Percentiles rank a stretch among this genome's conserved stretches.
These are phyloP conservation scores for Ophiorrhiza pumila DNA, from an alignment of 257 asterid species.

Conservation along the genomic window DNA sequence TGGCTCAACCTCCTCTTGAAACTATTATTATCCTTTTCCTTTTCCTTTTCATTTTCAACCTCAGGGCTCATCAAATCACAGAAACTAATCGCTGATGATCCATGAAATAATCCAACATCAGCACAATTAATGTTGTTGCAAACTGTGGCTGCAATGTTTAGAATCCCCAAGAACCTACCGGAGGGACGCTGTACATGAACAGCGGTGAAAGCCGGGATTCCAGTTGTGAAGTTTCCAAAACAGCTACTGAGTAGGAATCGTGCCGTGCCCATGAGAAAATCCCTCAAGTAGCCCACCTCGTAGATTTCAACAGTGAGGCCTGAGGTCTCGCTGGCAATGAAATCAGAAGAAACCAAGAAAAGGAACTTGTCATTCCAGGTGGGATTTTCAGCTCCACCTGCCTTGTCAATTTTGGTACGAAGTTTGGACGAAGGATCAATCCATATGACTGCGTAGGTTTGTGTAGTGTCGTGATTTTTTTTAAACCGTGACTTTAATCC, in stretches of 20 bases:
- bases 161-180: conserved; percentile 71
- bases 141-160: conserved; percentile 64
- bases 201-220: conserved; percentile 62
- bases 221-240: conserved; percentile 18
- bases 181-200: conserved; percentile 83
- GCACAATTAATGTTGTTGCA: conserved; percentile 27
- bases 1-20: conserved; percentile 49
- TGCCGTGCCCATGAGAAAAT: conserved; percentile 62
- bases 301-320: conserved; percentile 73
- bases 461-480: conserved; percentile 48
- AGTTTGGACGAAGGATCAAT: conserved; percentile 58
- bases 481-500: conserved; percentile 56
- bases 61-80: conserved; percentile 45
- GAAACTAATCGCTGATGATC: conserved; percentile 56
- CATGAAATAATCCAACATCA: conserved; percentile 47
- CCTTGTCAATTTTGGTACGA: conserved; percentile 53
- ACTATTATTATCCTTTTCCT: no score
- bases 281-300: conserved; percentile 61
- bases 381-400: conserved; percentile 71
- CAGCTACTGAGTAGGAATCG: conserved; percentile 63
- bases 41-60: conserved; percentile 35
- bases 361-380: conserved; percentile 91
- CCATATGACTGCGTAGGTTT: conserved; percentile 76
- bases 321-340: conserved; percentile 68
- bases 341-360: conserved; percentile 60